Conservation (phyloP, 805 yeast genomes). For the Kluyveromyces wickerhamii region DNA sequence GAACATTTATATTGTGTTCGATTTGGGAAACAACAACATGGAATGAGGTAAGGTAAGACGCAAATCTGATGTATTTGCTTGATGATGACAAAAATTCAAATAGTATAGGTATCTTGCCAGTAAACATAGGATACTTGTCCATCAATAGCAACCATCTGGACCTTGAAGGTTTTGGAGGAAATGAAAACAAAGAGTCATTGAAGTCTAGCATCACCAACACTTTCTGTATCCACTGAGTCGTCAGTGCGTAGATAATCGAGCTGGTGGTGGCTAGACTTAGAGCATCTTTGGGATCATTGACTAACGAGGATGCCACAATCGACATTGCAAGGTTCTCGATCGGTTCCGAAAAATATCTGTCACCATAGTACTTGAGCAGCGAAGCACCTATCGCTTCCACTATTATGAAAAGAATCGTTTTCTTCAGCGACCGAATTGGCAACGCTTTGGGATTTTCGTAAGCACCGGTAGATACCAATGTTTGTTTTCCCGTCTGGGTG, state of each 20-base stretch:
- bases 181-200: background rate
- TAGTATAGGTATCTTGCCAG: background rate
- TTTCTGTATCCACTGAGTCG: conserved; percentile 11
- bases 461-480: background rate
- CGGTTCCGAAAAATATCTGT: conserved; percentile 17
- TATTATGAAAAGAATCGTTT: conserved; percentile 1
- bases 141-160: conserved; percentile 4
- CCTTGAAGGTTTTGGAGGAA: conserved; percentile 1
- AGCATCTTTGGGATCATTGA: conserved; percentile 25
- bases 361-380: conserved; percentile 15
- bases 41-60: conserved; percentile 21
- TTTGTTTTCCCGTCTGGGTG: background rate
- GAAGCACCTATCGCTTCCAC: conserved; percentile 16
- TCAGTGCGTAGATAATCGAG: conserved; percentile 21
- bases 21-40: conserved; percentile 24
- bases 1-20: conserved; percentile 11
- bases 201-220: conserved; percentile 4
- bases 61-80: conserved; percentile 13
- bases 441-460: background rate
- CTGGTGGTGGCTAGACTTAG: conserved; percentile 24
- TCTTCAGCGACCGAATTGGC: background rate
- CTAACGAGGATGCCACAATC: conserved; percentile 27
- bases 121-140: conserved; percentile 3
- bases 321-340: conserved; percentile 24
- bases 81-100: conserved; percentile 6